phyloP scores from a whole-genome alignment of 179 eudicot genomes.

The Beta macrorhiza region DNA sequence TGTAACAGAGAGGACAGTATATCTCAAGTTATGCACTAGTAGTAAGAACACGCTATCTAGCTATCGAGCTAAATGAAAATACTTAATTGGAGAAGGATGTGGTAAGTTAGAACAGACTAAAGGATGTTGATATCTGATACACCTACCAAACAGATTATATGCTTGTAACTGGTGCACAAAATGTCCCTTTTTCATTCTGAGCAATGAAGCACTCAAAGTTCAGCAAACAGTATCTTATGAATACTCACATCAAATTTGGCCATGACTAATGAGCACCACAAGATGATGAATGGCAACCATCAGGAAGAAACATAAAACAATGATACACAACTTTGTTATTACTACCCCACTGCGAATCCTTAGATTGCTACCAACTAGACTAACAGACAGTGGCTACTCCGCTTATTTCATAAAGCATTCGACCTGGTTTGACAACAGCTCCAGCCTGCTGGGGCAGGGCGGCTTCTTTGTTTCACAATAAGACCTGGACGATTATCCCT shows the following conservation, averaged over 20 bases:
- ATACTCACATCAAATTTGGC: neutral
- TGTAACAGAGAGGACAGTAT: conserved; percentile 21
- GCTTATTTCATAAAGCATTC: no score
- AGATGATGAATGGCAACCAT: neutral
- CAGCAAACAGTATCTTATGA: neutral
- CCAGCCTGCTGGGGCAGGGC: no score
- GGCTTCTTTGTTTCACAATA: no score
- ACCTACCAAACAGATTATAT: neutral
- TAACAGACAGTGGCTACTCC: no score
- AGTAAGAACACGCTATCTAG: neutral
- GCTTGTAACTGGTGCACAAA: neutral
- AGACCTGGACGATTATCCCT: neutral
- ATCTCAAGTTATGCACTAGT: neutral
- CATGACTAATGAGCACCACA: neutral
- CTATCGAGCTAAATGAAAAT: neutral
- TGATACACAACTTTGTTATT: no score
- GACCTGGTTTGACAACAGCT: no score
- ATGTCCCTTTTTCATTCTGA: neutral
- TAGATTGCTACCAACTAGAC: no score
- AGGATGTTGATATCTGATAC: neutral
- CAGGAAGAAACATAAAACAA: no score
- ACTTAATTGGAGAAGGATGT: neutral
- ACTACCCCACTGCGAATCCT: no score
- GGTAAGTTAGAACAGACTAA: neutral
- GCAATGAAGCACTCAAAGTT: neutral